These are phyloP conservation scores for Castanopsis chinensis DNA, from an alignment of 306 rosid species.

Conservation along the genomic window DNA sequence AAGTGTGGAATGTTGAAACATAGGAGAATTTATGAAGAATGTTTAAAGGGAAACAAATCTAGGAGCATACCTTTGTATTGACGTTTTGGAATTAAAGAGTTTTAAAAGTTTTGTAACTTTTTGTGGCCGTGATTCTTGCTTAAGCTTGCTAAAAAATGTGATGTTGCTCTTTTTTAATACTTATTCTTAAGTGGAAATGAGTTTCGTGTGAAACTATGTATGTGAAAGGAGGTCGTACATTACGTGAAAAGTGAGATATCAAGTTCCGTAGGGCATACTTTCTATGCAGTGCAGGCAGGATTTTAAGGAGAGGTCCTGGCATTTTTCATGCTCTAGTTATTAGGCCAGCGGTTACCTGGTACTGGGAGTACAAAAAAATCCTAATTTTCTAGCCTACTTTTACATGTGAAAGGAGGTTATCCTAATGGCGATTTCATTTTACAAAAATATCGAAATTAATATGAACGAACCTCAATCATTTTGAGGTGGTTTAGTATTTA, in stretches of 20 bases:
- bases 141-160: not conserved
- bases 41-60: not conserved
- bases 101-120: not conserved
- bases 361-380: too few species aligned
- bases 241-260: not conserved
- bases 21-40: not conserved
- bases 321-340: not conserved
- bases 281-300: not conserved
- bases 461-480: too few species aligned
- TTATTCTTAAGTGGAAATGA: not conserved
- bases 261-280: not conserved
- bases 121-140: slow-evolving; percentile 10
- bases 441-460: too few species aligned
- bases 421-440: too few species aligned
- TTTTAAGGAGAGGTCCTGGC: not conserved
- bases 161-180: not conserved
- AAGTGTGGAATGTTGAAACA: not conserved
- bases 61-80: not conserved
- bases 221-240: not conserved
- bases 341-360: too few species aligned
- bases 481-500: too few species aligned
- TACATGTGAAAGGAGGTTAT: not conserved
- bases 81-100: not conserved
- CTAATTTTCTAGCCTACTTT: not conserved
- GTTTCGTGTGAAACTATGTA: not conserved